Conservation (phyloP, 257 asterid species). For the Solanum chilense region DNA sequence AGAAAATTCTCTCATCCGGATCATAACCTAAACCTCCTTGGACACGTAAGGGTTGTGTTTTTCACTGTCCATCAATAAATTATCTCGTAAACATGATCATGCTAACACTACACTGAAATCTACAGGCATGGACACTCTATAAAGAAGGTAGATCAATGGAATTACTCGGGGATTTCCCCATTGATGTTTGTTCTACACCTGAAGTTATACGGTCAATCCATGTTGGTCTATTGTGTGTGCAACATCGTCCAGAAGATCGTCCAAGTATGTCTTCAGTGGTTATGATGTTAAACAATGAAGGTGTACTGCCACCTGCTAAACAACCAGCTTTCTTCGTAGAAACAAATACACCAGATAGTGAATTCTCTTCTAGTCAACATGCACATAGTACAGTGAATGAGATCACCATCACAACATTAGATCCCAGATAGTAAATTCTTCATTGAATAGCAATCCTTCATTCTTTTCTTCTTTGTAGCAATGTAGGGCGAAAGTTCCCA, state of each 20-base stretch:
- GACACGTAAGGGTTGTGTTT: constrained; percentile 12
- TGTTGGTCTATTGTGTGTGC: constrained; percentile 17
- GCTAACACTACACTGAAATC: not conserved
- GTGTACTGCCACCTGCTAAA: constrained; percentile 6
- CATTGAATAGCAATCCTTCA: not conserved
- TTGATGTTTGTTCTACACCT: not conserved
- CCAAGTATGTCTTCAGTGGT: constrained; percentile 16
- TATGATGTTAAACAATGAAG: constrained; percentile 13
- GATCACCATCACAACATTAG: constrained; percentile 7
- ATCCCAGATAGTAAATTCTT: constrained; percentile 1
- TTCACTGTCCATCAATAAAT: not conserved
- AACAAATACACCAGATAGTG: not conserved
- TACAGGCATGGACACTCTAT: constrained; percentile 21
- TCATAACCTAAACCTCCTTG: constrained; percentile 17
- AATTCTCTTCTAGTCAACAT: constrained; percentile 3
- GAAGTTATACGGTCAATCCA: constrained; percentile 18
- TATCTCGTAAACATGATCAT: not conserved
- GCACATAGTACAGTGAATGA: not conserved
- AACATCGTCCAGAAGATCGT: constrained; percentile 18
- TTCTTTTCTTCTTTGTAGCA: not conserved
- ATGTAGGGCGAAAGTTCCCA: not conserved
- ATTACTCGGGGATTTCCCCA: not conserved
- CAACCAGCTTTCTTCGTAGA: constrained; percentile 18
- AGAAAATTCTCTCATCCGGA: constrained; percentile 12
- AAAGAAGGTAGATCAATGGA: constrained; percentile 14